Conservation (phyloP, 2,329 filamentous ascomycete genomes). For the Colletotrichum sp. region DNA sequence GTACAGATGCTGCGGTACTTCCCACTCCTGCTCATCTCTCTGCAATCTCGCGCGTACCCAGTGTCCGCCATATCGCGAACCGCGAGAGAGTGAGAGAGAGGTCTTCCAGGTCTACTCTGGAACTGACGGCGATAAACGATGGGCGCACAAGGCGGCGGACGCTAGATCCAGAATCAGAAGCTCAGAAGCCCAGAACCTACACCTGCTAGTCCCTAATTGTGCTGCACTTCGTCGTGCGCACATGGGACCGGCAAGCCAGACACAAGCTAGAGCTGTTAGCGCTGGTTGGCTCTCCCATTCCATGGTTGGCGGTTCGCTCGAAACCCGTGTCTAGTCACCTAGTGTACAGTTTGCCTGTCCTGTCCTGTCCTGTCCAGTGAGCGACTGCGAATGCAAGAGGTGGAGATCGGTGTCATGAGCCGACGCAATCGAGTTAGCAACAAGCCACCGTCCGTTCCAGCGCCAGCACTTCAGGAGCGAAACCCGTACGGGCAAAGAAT, state of each 20-base stretch:
- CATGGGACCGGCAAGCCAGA: background rate
- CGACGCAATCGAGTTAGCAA: background rate
- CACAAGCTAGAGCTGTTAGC: background rate
- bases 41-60: background rate
- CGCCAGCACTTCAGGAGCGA: background rate
- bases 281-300: background rate
- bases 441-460: background rate
- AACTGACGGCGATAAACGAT: background rate
- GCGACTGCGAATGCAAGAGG: background rate
- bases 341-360: background rate
- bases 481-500: background rate
- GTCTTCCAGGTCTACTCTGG: background rate
- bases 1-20: background rate
- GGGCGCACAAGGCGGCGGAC: background rate
- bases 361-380: background rate
- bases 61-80: background rate
- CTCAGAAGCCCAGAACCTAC: background rate
- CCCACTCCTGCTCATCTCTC: background rate
- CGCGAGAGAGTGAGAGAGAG: background rate
- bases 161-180: background rate
- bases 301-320: background rate
- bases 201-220: conserved; percentile 4
- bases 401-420: background rate
- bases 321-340: background rate
- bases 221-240: conserved; percentile 12